Evolutionary conservation across 1,139 yeast genomes (phyloP), one percentile per base, ranked within the genome.

Genomic region (Yamadazyma sp.): DNA sequence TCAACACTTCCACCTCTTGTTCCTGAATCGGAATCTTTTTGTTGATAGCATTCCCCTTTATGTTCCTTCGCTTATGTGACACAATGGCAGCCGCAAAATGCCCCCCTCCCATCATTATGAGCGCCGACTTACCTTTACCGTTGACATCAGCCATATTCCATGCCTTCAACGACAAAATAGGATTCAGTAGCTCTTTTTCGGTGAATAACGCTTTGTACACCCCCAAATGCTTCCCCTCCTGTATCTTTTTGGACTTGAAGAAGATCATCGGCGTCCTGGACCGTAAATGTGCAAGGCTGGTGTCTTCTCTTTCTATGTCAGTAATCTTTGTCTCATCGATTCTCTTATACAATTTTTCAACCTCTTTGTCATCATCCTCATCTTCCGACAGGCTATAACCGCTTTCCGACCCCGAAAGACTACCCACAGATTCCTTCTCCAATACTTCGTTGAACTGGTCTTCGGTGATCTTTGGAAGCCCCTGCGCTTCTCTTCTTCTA

Each of bases 71-170:
- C 33, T 69, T 69, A 55, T 91, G 98, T 2, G 89, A 81, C 10
- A 94, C 73, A 32, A 92, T 84, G 0, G 96, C 97, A 10, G 95
- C 98, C 0, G 98, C 96, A 68, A 92, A 94, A 64, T 94, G 98
- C 31, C 98, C 99, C 35, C 98, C 98, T 9, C 98, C 98, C 42
- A 92, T 78, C 96, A 94, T 88, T 48, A 92, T 77, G 11, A 92
- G 64, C 1, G 95, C 96, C 3, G 87, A 87, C 45, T 73, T 69
- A 3, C 65, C 50, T 6, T 46, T 47, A 3, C 51, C 48, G 23
- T 52, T 50, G 5, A 20, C 5, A 6, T 20, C 22, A 8, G 22
- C 22, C 7, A 47, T 30, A 23, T 69, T 62, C 55, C 75, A 59
- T 3, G 61, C 50, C 39, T 55, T 58, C 31, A 79, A 59, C 2